Evolutionary conservation across 1,284 basidiomycete species (phyloP), one percentile per base, ranked within the genome.

Genomic region (Malassezia nana): DNA sequence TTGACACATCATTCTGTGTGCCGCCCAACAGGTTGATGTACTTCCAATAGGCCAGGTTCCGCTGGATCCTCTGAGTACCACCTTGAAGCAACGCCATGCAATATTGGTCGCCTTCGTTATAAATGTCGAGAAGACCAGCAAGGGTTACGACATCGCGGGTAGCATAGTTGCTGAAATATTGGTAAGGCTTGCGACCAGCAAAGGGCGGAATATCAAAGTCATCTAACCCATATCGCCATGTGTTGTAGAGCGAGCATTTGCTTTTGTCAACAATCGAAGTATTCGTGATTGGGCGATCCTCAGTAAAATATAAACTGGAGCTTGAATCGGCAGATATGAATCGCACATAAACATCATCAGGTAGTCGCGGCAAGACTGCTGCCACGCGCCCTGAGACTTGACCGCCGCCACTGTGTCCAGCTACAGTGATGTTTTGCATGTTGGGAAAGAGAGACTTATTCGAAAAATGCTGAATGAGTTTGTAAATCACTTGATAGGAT

Each of bases 361-460:
- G 52, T 1, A 39, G 3, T 2, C 13, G 10, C 1, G 41, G 45
- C 0, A 62, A 52, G 15, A 62, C 59, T 10, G 51, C 3, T 0
- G 63, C 67, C 16, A 67, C 64, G 10, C 67, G 46, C 38, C 60
- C 60, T 24, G 67, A 33, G 42, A 67, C 52, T 56, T 68, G 64
- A 4, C 52, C 65, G 2, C 67, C 67, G 2, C 65, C 67, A 10
- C 67, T 67, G 47, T 70, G 67, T 5, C 59, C 67, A 7, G 64
- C 55, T n/a, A 70, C 55, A 8, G 64, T 66, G 43, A 70, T 58
- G n/a, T 40, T 48, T 30, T 64, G 62, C 58, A 70, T 59, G 13
- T 59, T 55, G 1, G 67, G 67, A 44, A 61, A 70, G 6, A 28
- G 48, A 1, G 6, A 22, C 1, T 16, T 29, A 38, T 69, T 32